Evolutionary conservation across 768 basidiomycete genomes (phyloP).

Genomic region (Leccinellum luteum): DNA sequence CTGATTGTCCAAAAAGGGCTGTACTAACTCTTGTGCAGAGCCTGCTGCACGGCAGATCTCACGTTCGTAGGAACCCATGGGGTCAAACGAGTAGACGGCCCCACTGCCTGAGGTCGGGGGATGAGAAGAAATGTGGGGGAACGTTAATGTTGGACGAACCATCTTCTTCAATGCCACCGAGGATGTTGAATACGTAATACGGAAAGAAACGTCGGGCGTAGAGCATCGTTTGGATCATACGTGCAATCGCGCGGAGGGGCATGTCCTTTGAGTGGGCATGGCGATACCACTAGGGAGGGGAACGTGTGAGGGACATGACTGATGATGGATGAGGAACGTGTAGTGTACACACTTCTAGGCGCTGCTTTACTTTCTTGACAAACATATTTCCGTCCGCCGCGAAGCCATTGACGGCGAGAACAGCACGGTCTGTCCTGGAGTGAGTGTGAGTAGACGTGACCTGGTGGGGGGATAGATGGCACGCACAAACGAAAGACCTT

Average conservation of each 20-base stretch:
- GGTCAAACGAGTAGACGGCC: conserved; percentile 99
- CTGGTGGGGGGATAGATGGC: background rate
- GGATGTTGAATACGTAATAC: conserved; percentile 95
- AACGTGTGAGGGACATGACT: background rate
- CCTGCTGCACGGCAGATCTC: conserved; percentile 96
- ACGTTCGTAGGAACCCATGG: conserved; percentile 96
- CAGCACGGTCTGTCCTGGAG: conserved; percentile 83
- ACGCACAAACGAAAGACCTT: conserved; percentile 92
- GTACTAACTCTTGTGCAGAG: conserved; percentile 89
- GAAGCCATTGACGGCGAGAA: conserved; percentile 95
- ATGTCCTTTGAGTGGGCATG: conserved; percentile 97
- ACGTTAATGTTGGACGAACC: conserved; percentile 49
- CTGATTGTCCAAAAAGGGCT: conserved; percentile 99
- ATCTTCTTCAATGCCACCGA: conserved; percentile 95
- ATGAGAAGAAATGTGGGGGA: conserved; percentile 3
- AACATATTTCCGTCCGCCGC: conserved; percentile 98
- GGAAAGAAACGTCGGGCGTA: conserved; percentile 97
- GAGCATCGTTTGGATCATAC: conserved; percentile 97
- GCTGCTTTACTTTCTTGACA: conserved; percentile 93
- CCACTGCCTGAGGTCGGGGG: conserved; percentile 64
- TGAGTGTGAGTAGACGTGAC: background rate
- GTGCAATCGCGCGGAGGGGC: conserved; percentile 95
- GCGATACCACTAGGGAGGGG: conserved; percentile 78
- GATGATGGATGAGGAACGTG: background rate
- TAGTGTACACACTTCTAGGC: conserved; percentile 75